Evolutionary conservation across 1,284 basidiomycete genomes (phyloP).

Genomic region (Cryptococcus deneoformans): DNA sequence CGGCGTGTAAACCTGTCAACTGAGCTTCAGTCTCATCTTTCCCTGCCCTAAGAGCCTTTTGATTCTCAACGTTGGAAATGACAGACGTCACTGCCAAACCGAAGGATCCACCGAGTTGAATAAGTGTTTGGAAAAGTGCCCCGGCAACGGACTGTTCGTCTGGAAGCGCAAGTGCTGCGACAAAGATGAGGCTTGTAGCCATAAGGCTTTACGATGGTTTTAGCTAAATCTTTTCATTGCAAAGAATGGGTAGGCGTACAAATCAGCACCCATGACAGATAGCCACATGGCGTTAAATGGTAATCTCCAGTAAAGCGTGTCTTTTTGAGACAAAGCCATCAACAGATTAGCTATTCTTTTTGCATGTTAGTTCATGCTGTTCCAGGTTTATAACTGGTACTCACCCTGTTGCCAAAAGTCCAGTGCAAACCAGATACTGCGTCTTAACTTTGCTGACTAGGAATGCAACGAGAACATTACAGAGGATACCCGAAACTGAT

Average conservation of each 20-base stretch:
- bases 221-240: background rate
- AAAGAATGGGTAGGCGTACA: constrained; percentile 45
- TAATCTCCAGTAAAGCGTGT: constrained; percentile 69
- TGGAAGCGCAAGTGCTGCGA: constrained; percentile 66
- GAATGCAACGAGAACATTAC: constrained; percentile 56
- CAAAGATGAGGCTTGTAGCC: constrained; percentile 68
- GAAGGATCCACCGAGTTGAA: constrained; percentile 66
- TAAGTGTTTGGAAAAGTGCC: constrained; percentile 52
- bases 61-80: constrained; percentile 49
- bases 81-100: constrained; percentile 73
- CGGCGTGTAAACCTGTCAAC: constrained; percentile 36
- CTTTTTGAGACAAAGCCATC: constrained; percentile 65
- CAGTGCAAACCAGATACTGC: constrained; percentile 56
- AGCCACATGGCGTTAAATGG: constrained; percentile 74
- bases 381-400: constrained; percentile 5
- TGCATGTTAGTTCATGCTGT: background rate
- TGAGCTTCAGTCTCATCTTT: constrained; percentile 12
- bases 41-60: constrained; percentile 15
- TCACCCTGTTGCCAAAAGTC: constrained; percentile 56
- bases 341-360: constrained; percentile 59
- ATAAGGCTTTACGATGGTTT: constrained; percentile 54
- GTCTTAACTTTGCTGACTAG: constrained; percentile 32
- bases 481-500: constrained; percentile 64
- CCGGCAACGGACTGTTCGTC: constrained; percentile 77
- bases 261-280: constrained; percentile 72